Evolutionary conservation across 495 filamentous ascomycete genomes (phyloP), one percentile per base, ranked within the genome.

Genomic region (Penicillium paradoxum): DNA sequence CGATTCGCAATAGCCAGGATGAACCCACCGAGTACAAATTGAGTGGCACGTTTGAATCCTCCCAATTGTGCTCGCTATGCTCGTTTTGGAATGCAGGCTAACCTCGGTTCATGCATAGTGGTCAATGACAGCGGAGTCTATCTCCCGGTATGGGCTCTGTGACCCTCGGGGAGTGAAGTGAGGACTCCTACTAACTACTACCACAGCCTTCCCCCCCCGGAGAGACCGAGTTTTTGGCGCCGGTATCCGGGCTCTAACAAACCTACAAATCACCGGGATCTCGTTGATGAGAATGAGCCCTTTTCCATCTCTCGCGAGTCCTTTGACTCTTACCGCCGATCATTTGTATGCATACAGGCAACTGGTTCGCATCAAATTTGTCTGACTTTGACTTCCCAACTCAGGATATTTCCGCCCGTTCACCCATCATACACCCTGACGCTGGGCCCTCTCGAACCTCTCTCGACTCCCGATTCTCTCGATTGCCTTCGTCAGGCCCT

Each of bases 231-330:
- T 53, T 86, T 90, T 60, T 98, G 91, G 95, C 83, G 83, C 37
- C 79, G 78, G 62, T 86, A 85, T 37, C 83, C 87, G 22, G 77
- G 75, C 38, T 83, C 85, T 8, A 82, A 82, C 11, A 80, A 78
- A 57, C 81, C 84, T 1, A 87, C 87, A 7, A 88, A 85, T 63
- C 87, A 85, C 53, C 79, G 80, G 24, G 83, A 80, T 59, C 78
- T 85, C 49, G 73, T 90, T 49, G 78, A 84, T 60, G 87, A 92
- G 52, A 89, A 90, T 63, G 93, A 97, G 62, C 91, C 89, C 19
- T 98, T 98, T 71, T 89, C 87, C 46, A 98, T 98, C 71, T 96
- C 93, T 27, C 84, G 93, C 58, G 93, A 98, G 72, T 96, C 91
- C 8, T 98, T 97, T 68, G 93, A 98, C 67, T 96, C 92, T 24